A percentile compares a stretch with the other conserved stretches of the same genome.
Conservation (phyloP, 2,329 filamentous ascomycete species). For the Fusarium musae region DNA sequence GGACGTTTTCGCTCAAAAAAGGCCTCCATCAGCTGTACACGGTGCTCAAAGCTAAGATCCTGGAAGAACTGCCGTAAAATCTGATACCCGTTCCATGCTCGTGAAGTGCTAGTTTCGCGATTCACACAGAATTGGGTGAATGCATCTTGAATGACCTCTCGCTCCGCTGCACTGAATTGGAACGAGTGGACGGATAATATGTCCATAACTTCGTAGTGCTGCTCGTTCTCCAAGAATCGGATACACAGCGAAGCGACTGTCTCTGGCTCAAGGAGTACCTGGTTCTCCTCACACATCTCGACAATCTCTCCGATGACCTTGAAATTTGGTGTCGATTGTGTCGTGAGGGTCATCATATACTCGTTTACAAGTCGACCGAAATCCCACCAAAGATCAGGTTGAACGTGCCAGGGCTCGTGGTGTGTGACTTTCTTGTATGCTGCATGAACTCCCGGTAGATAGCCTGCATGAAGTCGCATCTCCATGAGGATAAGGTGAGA, state of each 20-base stretch:
- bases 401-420: slow-evolving; percentile 50
- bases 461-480: slow-evolving; percentile 77
- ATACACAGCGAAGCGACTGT: slow-evolving; percentile 80
- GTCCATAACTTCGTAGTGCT: slow-evolving; percentile 83
- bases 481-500: slow-evolving; percentile 81
- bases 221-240: slow-evolving; percentile 78
- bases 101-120: slow-evolving; percentile 67
- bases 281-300: slow-evolving; percentile 76
- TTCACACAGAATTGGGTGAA: slow-evolving; percentile 78
- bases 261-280: slow-evolving; percentile 75
- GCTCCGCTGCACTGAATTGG: slow-evolving; percentile 76
- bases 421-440: slow-evolving; percentile 65
- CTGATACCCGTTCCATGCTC: slow-evolving; percentile 74
- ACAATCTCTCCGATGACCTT: slow-evolving; percentile 78
- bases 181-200: slow-evolving; percentile 80
- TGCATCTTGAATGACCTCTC: slow-evolving; percentile 71
- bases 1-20: slow-evolving; percentile 83
- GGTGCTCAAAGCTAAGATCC: slow-evolving; percentile 71
- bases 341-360: slow-evolving; percentile 76
- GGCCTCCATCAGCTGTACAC: slow-evolving; percentile 79
- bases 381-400: slow-evolving; percentile 58
- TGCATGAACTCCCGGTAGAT: slow-evolving; percentile 75
- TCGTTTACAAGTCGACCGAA: slow-evolving; percentile 75
- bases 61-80: slow-evolving; percentile 73
- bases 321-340: slow-evolving; percentile 69